These are phyloP conservation scores for Marasmius sp. DNA, from an alignment of 1,284 basidiomycete genomes.

Conservation along the genomic window DNA sequence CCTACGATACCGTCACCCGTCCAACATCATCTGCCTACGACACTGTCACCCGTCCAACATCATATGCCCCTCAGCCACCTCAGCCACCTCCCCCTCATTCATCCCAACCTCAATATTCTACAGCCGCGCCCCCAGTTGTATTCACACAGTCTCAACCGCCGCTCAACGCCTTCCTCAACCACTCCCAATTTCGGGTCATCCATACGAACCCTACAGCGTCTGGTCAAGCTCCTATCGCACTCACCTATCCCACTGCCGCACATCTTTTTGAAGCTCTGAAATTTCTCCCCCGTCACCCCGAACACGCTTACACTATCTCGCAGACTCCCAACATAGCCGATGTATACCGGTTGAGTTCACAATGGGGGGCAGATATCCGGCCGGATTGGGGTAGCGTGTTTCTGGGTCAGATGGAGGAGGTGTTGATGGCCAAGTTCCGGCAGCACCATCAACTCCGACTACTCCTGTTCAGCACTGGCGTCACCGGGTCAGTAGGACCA, in stretches of 20 bases:
- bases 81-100: constrained; percentile 1
- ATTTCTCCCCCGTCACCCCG: constrained; percentile 47
- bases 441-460: constrained; percentile 38
- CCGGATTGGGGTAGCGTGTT: constrained; percentile 55
- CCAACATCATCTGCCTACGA: background rate
- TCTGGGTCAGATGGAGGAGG: constrained; percentile 42
- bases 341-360: constrained; percentile 48
- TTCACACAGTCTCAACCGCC: constrained; percentile 13
- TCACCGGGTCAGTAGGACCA: constrained; percentile 12
- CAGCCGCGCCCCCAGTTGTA: constrained; percentile 1
- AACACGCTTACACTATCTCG: constrained; percentile 55
- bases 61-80: constrained; percentile 6
- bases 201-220: constrained; percentile 34
- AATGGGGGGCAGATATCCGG: constrained; percentile 37
- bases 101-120: constrained; percentile 3
- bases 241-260: constrained; percentile 58
- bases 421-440: constrained; percentile 39
- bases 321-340: constrained; percentile 41
- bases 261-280: constrained; percentile 71
- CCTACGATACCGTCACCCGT: background rate
- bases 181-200: constrained; percentile 54
- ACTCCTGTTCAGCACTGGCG: constrained; percentile 35
- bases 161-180: constrained; percentile 50
- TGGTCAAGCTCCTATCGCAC: constrained; percentile 7
- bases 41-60: background rate